Evolutionary conservation across 2,329 filamentous ascomycete genomes (phyloP).

Genomic region (Ascocoryne sarcoides): DNA sequence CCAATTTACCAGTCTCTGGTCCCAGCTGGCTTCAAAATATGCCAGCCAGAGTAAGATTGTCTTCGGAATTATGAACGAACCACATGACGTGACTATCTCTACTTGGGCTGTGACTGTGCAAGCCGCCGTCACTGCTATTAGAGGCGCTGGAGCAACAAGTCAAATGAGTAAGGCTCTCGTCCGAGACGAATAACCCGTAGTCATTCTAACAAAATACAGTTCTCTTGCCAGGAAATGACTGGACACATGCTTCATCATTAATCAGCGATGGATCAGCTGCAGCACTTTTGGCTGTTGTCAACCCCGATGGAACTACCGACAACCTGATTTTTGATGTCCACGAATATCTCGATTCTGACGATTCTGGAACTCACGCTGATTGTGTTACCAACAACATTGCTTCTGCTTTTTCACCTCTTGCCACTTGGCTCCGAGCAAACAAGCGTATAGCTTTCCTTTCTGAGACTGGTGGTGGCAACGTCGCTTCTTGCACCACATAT

Average conservation of each 20-base stretch:
- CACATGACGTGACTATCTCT: slow-evolving; percentile 33
- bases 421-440: slow-evolving; percentile 30
- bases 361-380: slow-evolving; percentile 41
- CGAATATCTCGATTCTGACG: slow-evolving; percentile 51
- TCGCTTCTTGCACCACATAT: slow-evolving; percentile 24
- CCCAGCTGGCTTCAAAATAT: slow-evolving; percentile 49
- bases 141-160: slow-evolving; percentile 48
- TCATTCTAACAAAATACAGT: not conserved
- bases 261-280: slow-evolving; percentile 41
- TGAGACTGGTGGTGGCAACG: slow-evolving; percentile 39
- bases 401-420: slow-evolving; percentile 37
- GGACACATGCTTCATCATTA: slow-evolving; percentile 34
- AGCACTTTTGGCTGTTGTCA: slow-evolving; percentile 36
- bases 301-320: slow-evolving; percentile 48
- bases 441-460: slow-evolving; percentile 35
- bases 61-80: slow-evolving; percentile 62
- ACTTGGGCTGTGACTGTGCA: slow-evolving; percentile 53
- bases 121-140: slow-evolving; percentile 55
- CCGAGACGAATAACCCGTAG: slow-evolving; percentile 38
- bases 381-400: slow-evolving; percentile 46
- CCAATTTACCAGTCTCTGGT: slow-evolving; percentile 49
- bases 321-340: slow-evolving; percentile 50
- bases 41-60: slow-evolving; percentile 42
- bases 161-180: slow-evolving; percentile 30
- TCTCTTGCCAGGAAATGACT: slow-evolving; percentile 48